These are phyloP conservation scores for Xylariaceae sp. DNA, from an alignment of 2,329 filamentous ascomycete genomes.

Conservation along the genomic window DNA sequence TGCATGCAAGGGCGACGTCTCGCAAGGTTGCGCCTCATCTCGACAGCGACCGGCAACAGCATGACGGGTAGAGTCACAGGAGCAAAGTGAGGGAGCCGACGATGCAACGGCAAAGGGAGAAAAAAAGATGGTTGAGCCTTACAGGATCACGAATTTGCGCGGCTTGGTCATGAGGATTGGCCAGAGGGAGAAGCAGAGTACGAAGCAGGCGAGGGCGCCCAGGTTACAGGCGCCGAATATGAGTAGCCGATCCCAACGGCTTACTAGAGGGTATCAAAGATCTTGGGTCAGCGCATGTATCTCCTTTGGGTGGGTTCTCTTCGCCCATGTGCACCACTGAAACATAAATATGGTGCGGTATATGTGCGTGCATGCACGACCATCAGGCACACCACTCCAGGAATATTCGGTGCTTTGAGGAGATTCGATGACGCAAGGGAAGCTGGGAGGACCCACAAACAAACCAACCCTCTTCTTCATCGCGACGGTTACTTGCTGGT, in stretches of 20 bases:
- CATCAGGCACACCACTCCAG: conserved; percentile 38
- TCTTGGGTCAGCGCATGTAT: conserved; percentile 29
- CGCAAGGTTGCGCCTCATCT: conserved; percentile 26
- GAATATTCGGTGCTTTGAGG: conserved; percentile 14
- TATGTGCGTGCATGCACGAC: conserved; percentile 45
- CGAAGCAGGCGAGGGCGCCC: conserved; percentile 84
- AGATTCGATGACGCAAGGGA: conserved; percentile 25
- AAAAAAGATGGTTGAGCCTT: conserved; percentile 41
- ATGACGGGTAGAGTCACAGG: conserved; percentile 14
- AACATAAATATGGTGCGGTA: conserved; percentile 42
- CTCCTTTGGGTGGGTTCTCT: conserved; percentile 19
- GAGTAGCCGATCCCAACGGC: conserved; percentile 91
- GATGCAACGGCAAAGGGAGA: conserved; percentile 16
- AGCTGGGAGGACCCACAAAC: conserved; percentile 63
- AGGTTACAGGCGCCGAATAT: conserved; percentile 89
- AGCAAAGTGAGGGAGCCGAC: conserved; percentile 14
- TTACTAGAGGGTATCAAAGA: conserved; percentile 57
- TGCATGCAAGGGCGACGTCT: conserved; percentile 30
- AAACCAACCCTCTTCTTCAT: conserved; percentile 96
- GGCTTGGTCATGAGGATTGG: conserved; percentile 75
- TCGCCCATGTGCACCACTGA: conserved; percentile 37
- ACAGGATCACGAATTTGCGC: conserved; percentile 95
- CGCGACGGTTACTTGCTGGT: conserved; percentile 75
- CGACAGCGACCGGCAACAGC: conserved; percentile 11
- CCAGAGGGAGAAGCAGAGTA: conserved; percentile 86